Percentiles rank a stretch among this genome's conserved stretches.
Conservation (phyloP, 305 asterid species). For the Fraxinus floribunda region DNA sequence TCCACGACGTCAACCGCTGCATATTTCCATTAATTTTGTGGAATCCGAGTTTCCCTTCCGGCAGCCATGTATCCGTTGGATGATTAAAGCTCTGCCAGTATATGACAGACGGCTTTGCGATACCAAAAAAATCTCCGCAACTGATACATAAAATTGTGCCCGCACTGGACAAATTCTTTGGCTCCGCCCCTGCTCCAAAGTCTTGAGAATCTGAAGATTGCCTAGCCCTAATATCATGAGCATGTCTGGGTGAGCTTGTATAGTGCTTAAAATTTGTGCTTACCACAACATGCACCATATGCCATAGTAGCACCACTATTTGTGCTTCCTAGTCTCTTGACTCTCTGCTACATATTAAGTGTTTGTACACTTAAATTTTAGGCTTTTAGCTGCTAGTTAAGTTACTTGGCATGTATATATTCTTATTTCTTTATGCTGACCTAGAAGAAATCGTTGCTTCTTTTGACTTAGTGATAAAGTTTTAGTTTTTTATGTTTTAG, state of each 20-base stretch:
- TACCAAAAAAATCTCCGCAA: too few relatives aligned
- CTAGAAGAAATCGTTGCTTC: neutral
- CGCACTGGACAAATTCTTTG: too few relatives aligned
- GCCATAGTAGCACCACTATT: neutral
- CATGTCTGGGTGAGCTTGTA: neutral
- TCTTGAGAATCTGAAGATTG: neutral
- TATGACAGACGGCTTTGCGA: too few relatives aligned
- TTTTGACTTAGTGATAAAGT: neutral
- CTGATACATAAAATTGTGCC: too few relatives aligned
- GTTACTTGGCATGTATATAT: neutral
- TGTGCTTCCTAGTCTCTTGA: neutral
- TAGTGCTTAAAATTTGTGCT: too few relatives aligned
- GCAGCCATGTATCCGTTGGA: too few relatives aligned
- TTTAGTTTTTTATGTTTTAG: neutral
- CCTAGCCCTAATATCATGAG: neutral
- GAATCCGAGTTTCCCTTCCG: constrained; percentile 18
- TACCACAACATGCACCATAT: neutral
- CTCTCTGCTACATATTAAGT: neutral
- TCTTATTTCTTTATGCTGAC: neutral
- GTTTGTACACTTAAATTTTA: neutral
- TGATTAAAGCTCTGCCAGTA: too few relatives aligned
- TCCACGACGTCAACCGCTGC: constrained; percentile 39
- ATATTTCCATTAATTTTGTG: constrained; percentile 29
- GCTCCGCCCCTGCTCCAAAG: neutral
- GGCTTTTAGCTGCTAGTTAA: neutral